Base-by-base conservation (phyloP, 495 filamentous ascomycete species). In the Tuber calosporum region DNA sequence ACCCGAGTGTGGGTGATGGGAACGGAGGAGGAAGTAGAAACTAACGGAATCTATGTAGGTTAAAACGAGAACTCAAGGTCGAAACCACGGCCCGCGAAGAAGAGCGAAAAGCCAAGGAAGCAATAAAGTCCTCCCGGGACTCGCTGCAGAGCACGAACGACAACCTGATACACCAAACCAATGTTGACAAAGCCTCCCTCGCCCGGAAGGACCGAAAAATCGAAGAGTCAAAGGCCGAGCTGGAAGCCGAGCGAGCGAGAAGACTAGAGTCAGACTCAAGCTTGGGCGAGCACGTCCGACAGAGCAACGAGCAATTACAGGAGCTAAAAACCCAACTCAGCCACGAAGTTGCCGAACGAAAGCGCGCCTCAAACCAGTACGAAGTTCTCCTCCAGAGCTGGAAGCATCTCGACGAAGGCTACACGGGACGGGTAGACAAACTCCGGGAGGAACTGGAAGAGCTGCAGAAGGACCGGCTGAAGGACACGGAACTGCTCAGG, bases 171-270 rank as follows among this genome's bases (percentile, higher is more conserved):
- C 85, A 93, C 70, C 92, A 95, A 72, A 89, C 88, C 36, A 90
- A 84, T 70, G 85, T 90, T 39, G 88, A 91, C 74, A 90, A 91
- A 75, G 87, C 87, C 30, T 87, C 91, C 1, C 86, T 95, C 8
- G 86, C 88, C 66, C 87, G 90, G 62, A 93, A 92, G 77, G 92
- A 95, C 76, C 88, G 91, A 9, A 93, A 93, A 81, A 87, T 96
- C 4, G 90, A 93, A 74, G 88, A 90, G 71, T 80, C 93, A 67
- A 89, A 90, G 73, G 84, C 84, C 1, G 86, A 91, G 67, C 83
- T 92, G 9, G 89, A 92, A 17, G 81, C 83, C 17, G 93, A 96
- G 84, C 87, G 86, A 74, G 84, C 85, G 69, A 87, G 88, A 72
- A 86, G 91, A 38, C 82, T 85, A 48, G 86, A 87, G 37, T 88